Base-by-base conservation (phyloP, 2,329 filamentous ascomycete species). In the Endocalyx cinctus region DNA sequence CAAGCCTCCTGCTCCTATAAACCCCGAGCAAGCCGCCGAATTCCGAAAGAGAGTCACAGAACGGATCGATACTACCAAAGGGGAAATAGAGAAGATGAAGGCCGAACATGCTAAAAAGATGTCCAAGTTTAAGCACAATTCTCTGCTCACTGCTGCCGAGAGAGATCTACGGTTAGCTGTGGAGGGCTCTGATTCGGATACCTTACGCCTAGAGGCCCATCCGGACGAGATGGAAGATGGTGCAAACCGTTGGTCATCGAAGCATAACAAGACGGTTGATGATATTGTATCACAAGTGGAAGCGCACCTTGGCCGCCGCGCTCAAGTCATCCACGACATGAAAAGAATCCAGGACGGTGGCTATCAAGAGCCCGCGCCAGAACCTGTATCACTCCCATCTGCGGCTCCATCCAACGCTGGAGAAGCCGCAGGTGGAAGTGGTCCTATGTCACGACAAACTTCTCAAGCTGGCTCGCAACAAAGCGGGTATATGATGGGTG, bases 11-110 rank as follows among this genome's bases (percentile, higher is more conserved):
- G 70, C 77, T 11, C 76, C 77, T 15, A 64, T 96, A 32, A 83
- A 87, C 39, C 64, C 79, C 3, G 84, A 77, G n/a, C 78, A 90
- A 50, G 78, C 89, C 1, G 82, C 87, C 27, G 83, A 92, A 47
- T 96, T 97, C 59, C 80, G 84, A 37, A 82, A 84, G 52, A 79
- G 88, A 22, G 84, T 89, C 2, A 66, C 76, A 15, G 77, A 83
- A 29, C 83, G 84, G 52, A 72, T 92, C 10, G 72, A 77, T 7
- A 76, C 84, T 17, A 84, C 86, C 31, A 78, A 85, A 40, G 77
- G 77, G 1, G 89, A 97, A 50, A 87, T 97, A 35, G 84, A 89
- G 47, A 80, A 78, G 47, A 81, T 97, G 75, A 87, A 87, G 59
- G 76, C 75, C 20, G 77, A 83, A 17, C 90, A 98, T 57, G 80